Evolutionary conservation across 139 green algal genomes (phyloP).

Genomic region (Dunaliella sp.): DNA sequence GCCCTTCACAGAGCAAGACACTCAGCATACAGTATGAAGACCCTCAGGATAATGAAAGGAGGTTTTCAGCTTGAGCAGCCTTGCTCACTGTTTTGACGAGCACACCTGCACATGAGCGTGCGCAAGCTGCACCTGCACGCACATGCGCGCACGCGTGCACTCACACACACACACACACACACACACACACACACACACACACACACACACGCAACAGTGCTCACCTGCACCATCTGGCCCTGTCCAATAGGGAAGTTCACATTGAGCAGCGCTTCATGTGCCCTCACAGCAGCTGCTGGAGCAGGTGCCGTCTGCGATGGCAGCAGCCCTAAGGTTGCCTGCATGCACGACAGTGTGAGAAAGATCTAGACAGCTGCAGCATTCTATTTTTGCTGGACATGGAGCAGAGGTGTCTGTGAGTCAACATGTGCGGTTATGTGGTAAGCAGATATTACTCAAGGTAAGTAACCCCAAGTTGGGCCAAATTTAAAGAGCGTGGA

Average conservation of each 20-base stretch:
- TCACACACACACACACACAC: too few relatives aligned
- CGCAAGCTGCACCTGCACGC: too few relatives aligned
- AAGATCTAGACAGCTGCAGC: background rate
- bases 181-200: too few relatives aligned
- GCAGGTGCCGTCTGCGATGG: background rate
- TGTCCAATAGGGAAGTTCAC: constrained; percentile 50
- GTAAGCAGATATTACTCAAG: background rate
- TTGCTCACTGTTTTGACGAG: too few relatives aligned
- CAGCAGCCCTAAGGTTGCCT: constrained; percentile 40
- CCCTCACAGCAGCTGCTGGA: background rate
- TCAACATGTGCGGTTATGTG: background rate
- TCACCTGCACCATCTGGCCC: constrained; percentile 25
- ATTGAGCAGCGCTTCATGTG: constrained; percentile 49
- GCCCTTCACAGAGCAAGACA: too few relatives aligned
- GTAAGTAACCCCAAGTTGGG: background rate
- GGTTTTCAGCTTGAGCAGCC: too few relatives aligned
- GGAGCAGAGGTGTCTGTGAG: background rate
- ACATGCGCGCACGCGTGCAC: too few relatives aligned
- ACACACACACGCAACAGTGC: too few relatives aligned
- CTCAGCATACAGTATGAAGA: too few relatives aligned
- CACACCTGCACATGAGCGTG: too few relatives aligned
- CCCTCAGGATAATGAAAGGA: too few relatives aligned
- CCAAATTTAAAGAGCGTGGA: background rate
- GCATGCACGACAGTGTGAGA: background rate
- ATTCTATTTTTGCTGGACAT: background rate